These are phyloP conservation scores for Isabelozyma rhagii DNA, from an alignment of 805 yeast species.

Conservation along the genomic window DNA sequence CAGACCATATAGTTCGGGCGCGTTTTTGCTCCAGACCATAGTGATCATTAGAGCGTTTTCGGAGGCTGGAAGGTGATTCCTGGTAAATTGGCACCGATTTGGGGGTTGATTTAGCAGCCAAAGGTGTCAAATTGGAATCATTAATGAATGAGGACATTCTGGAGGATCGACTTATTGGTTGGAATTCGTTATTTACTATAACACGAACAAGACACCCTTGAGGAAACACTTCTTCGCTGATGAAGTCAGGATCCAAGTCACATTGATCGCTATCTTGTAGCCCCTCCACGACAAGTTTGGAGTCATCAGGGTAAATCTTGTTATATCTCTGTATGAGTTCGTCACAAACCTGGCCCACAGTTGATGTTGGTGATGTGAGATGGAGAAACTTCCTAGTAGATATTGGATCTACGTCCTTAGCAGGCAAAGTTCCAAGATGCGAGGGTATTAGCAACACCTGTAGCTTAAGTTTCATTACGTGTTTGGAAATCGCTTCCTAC, in stretches of 20 bases:
- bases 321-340: slow-evolving; percentile 56
- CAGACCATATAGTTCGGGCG: not conserved
- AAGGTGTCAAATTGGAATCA: not conserved
- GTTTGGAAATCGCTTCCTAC: not conserved
- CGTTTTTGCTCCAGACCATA: not conserved
- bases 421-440: slow-evolving; percentile 13
- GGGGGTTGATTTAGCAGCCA: not conserved
- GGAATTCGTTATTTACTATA: slow-evolving; percentile 25
- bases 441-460: slow-evolving; percentile 35
- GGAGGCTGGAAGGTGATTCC: not conserved
- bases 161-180: not conserved
- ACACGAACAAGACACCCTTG: slow-evolving; percentile 34
- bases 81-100: not conserved
- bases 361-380: slow-evolving; percentile 48
- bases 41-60: not conserved
- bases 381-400: slow-evolving; percentile 57
- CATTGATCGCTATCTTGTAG: slow-evolving; percentile 67
- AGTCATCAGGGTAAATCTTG: slow-evolving; percentile 64
- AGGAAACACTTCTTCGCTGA: slow-evolving; percentile 60
- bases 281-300: slow-evolving; percentile 51
- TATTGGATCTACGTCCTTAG: slow-evolving; percentile 18
- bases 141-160: not conserved
- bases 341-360: slow-evolving; percentile 47
- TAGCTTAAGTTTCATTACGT: slow-evolving; percentile 22
- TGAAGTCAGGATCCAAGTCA: slow-evolving; percentile 77